These are phyloP conservation scores for Entamoeba dispar DNA, from an alignment of 208 protist genomes.

Conservation along the genomic window DNA sequence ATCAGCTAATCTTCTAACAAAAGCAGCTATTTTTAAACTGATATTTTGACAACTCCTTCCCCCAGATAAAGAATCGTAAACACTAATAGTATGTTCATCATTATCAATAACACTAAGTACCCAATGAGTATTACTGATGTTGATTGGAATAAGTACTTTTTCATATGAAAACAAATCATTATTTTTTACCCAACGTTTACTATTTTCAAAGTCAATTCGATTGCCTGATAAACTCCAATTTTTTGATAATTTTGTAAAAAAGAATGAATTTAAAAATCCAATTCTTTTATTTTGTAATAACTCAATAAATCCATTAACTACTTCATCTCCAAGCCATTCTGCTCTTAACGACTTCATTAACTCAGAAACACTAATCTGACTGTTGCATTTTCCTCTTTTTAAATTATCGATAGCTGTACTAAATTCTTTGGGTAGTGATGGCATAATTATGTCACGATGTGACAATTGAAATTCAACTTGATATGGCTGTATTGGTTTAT, in stretches of 20 bases:
- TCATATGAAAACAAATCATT: background rate
- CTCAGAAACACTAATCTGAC: background rate
- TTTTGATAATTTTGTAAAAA: background rate
- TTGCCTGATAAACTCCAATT: background rate
- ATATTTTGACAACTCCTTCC: background rate
- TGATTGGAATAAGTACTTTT: background rate
- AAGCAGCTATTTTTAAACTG: background rate
- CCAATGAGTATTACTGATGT: background rate
- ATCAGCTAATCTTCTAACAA: background rate
- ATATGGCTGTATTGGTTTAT: background rate
- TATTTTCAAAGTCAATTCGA: background rate
- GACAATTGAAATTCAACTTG: background rate
- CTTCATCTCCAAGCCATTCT: background rate
- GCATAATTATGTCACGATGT: background rate
- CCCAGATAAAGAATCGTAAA: background rate
- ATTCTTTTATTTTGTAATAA: background rate
- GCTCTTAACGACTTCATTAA: background rate
- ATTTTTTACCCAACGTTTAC: background rate
- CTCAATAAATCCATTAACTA: background rate
- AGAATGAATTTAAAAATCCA: background rate
- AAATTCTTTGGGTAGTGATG: background rate
- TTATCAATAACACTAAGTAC: background rate
- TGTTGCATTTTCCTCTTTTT: background rate
- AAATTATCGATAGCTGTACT: background rate
- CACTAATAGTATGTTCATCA: background rate